Conservation (phyloP, 2,329 filamentous ascomycete species). For the Fusarium protoensiforme region DNA sequence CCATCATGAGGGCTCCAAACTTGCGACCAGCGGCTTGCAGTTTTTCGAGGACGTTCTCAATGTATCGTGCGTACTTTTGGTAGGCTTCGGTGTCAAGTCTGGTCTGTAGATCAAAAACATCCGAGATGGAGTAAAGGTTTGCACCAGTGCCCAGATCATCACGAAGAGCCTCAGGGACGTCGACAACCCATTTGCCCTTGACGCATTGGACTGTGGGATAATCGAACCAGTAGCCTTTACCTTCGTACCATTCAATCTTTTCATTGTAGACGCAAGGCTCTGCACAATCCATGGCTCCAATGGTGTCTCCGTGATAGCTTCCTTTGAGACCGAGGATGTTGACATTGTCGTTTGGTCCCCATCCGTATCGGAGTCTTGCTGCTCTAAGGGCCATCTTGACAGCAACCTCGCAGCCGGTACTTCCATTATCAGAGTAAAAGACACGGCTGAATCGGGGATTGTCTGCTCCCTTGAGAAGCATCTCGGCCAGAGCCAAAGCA, state of each 20-base stretch:
- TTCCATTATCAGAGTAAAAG: conserved; percentile 87
- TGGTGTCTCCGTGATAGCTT: conserved; percentile 88
- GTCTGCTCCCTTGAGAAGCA: conserved; percentile 66
- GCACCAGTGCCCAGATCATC: conserved; percentile 56
- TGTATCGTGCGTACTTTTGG: conserved; percentile 68
- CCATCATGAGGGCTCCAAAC: conserved; percentile 83
- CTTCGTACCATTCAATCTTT: conserved; percentile 87
- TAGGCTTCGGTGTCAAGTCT: conserved; percentile 59
- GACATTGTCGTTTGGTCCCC: conserved; percentile 68
- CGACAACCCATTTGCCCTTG: conserved; percentile 73
- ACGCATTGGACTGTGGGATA: conserved; percentile 78
- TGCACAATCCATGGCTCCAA: conserved; percentile 87
- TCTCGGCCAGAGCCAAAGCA: conserved; percentile 75
- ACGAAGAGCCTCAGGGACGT: conserved; percentile 62
- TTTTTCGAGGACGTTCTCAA: conserved; percentile 62
- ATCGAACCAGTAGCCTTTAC: conserved; percentile 83
- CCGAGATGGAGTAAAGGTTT: conserved; percentile 59
- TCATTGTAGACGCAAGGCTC: conserved; percentile 83
- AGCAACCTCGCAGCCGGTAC: conserved; percentile 85
- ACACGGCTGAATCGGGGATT: conserved; percentile 76
- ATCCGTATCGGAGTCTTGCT: conserved; percentile 72
- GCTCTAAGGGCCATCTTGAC: conserved; percentile 87
- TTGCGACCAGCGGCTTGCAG: conserved; percentile 68
- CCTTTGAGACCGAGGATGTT: conserved; percentile 80
- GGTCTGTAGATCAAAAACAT: conserved; percentile 69